phyloP scores from a whole-genome alignment of 2,329 filamentous ascomycete species.

The Tympanopsis confertula region DNA sequence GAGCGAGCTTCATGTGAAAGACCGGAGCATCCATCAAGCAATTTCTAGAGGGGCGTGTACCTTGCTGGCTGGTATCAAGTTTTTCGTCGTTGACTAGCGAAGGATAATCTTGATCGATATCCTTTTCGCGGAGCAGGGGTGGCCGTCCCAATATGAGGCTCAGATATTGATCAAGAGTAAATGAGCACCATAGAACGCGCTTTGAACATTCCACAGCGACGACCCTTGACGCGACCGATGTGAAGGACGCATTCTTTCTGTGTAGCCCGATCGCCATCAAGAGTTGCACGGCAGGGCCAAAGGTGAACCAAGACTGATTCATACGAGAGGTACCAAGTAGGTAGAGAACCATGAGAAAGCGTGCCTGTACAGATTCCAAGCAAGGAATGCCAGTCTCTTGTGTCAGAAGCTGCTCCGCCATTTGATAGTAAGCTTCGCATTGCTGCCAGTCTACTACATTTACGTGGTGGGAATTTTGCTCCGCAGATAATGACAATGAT shows the following conservation, averaged over 20 bases:
- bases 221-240: constrained; percentile 6
- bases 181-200: constrained; percentile 22
- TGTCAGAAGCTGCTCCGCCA: background rate
- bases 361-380: constrained; percentile 10
- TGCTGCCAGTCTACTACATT: background rate
- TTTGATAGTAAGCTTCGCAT: background rate
- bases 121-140: constrained; percentile 18
- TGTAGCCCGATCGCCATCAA: constrained; percentile 22
- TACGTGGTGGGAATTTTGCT: background rate
- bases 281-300: constrained; percentile 21
- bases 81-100: constrained; percentile 2
- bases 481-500: background rate
- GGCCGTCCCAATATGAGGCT: constrained; percentile 23
- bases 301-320: constrained; percentile 21
- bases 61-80: background rate
- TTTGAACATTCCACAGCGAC: constrained; percentile 17
- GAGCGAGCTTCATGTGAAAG: background rate
- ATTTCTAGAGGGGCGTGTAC: background rate
- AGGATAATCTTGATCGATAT: constrained; percentile 8
- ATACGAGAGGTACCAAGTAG: constrained; percentile 20
- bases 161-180: constrained; percentile 24
- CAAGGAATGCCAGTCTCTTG: constrained; percentile 7
- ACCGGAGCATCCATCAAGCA: background rate
- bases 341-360: constrained; percentile 15
- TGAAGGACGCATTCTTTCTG: constrained; percentile 5